These are phyloP conservation scores for Cryptosporidium xiaoi DNA, from an alignment of 169 alveolate genomes.

Conservation along the genomic window DNA sequence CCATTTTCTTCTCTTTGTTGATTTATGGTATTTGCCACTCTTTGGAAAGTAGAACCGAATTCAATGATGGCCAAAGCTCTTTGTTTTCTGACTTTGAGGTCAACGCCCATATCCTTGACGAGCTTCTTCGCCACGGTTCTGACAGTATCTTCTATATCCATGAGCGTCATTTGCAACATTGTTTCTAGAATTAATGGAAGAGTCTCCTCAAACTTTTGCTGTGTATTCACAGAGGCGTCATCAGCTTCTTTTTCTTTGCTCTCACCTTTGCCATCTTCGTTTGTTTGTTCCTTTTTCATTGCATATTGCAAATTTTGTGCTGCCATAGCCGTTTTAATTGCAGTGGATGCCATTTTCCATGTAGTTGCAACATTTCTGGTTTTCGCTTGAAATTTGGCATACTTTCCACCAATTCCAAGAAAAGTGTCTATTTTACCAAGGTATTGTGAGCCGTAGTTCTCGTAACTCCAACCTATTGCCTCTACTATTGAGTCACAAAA, in stretches of 20 bases:
- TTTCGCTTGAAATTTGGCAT: slow-evolving; percentile 86
- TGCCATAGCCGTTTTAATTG: slow-evolving; percentile 84
- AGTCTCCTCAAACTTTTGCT: slow-evolving; percentile 83
- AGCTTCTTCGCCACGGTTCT: slow-evolving; percentile 87
- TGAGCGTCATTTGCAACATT: slow-evolving; percentile 86
- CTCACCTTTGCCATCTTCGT: slow-evolving; percentile 74
- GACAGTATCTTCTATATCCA: slow-evolving; percentile 89
- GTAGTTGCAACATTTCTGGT: slow-evolving; percentile 83
- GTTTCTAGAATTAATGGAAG: slow-evolving; percentile 88
- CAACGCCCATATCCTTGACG: slow-evolving; percentile 89
- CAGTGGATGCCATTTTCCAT: slow-evolving; percentile 82
- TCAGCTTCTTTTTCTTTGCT: slow-evolving; percentile 75
- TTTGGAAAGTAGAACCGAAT: slow-evolving; percentile 85
- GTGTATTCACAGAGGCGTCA: slow-evolving; percentile 76
- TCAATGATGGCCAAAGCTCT: slow-evolving; percentile 89
- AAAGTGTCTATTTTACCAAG: slow-evolving; percentile 87
- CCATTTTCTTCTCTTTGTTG: slow-evolving; percentile 61
- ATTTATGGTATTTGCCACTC: slow-evolving; percentile 78
- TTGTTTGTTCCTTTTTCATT: slow-evolving; percentile 9
- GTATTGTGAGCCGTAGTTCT: slow-evolving; percentile 87
- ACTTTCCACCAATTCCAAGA: slow-evolving; percentile 86
- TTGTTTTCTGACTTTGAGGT: slow-evolving; percentile 81
- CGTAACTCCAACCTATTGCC: slow-evolving; percentile 91
- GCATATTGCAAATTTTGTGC: slow-evolving; percentile 78
- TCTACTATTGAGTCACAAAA: slow-evolving; percentile 87